Evolutionary conservation across 495 filamentous ascomycete genomes (phyloP).

Genomic region (Acidomyces sp.): DNA sequence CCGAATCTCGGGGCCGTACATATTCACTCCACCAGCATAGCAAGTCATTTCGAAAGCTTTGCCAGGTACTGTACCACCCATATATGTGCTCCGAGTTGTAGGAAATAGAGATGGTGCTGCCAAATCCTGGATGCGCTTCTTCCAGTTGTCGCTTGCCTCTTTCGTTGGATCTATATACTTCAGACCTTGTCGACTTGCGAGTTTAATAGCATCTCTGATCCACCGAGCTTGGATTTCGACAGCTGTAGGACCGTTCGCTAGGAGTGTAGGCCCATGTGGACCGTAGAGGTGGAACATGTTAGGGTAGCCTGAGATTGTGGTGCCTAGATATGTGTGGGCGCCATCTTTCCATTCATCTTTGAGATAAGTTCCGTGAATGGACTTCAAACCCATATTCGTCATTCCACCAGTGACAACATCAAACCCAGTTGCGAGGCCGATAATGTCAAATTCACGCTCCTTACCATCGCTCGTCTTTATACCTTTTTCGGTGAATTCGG

Average conservation of each 20-base stretch:
- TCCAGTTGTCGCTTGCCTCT: conserved; percentile 30
- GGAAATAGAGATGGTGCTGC: conserved; percentile 21
- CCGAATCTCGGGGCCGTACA: conserved; percentile 32
- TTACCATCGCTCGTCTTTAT: conserved; percentile 30
- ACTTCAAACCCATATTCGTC: conserved; percentile 31
- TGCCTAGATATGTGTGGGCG: conserved; percentile 39
- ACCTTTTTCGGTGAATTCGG: conserved; percentile 33
- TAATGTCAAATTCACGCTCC: conserved; percentile 34
- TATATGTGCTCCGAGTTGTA: conserved; percentile 33
- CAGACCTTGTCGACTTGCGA: conserved; percentile 28
- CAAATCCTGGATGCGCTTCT: conserved; percentile 20
- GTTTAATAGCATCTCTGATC: conserved; percentile 37
- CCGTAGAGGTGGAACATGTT: conserved; percentile 44
- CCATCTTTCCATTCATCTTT: conserved; percentile 35
- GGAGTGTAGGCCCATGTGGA: conserved; percentile 34
- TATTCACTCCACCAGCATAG: conserved; percentile 32
- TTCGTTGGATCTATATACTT: conserved; percentile 32
- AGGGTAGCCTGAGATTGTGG: conserved; percentile 35
- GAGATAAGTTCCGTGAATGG: conserved; percentile 30
- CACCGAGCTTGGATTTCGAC: conserved; percentile 41
- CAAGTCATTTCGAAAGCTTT: conserved; percentile 37
- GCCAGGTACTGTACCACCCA: conserved; percentile 39
- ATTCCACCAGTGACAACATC: conserved; percentile 40
- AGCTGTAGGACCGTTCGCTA: conserved; percentile 40
- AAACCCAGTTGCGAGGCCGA: conserved; percentile 41